Percentiles rank a stretch among this genome's conserved stretches.
phyloP scores from a whole-genome alignment of 2,329 filamentous ascomycete species.

The Pestalotiopsis sp. region DNA sequence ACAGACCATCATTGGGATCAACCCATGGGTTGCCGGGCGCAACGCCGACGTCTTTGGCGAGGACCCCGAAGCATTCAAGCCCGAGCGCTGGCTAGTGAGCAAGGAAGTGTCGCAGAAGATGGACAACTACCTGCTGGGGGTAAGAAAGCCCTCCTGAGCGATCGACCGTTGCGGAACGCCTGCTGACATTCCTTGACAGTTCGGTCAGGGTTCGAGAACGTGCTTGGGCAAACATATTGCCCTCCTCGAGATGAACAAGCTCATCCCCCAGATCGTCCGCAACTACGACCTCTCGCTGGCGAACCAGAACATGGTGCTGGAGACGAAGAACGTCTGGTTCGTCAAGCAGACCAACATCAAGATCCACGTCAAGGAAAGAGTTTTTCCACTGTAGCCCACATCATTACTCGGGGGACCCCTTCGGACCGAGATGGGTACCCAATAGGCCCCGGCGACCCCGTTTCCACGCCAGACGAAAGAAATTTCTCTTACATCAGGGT shows the following conservation, averaged over 20 bases:
- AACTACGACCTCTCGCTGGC: constrained; percentile 22
- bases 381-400: neutral
- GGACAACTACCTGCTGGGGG: constrained; percentile 35
- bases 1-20: constrained; percentile 35
- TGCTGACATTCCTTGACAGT: constrained; percentile 20
- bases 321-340: neutral
- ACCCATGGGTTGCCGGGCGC: constrained; percentile 36
- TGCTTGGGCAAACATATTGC: constrained; percentile 40
- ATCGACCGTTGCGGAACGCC: neutral
- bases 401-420: neutral
- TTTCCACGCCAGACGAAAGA: neutral
- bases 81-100: constrained; percentile 42
- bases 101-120: constrained; percentile 22
- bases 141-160: constrained; percentile 19
- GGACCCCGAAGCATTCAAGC: constrained; percentile 36
- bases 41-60: constrained; percentile 33
- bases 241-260: constrained; percentile 38
- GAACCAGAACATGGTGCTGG: neutral
- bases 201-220: constrained; percentile 36
- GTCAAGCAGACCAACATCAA: neutral
- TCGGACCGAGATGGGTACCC: neutral
- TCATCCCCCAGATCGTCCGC: constrained; percentile 30
- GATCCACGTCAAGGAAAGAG: neutral
- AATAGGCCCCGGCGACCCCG: neutral
- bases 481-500: neutral